phyloP scores from a whole-genome alignment of 768 basidiomycete species.

The Calvatia gigantea region DNA sequence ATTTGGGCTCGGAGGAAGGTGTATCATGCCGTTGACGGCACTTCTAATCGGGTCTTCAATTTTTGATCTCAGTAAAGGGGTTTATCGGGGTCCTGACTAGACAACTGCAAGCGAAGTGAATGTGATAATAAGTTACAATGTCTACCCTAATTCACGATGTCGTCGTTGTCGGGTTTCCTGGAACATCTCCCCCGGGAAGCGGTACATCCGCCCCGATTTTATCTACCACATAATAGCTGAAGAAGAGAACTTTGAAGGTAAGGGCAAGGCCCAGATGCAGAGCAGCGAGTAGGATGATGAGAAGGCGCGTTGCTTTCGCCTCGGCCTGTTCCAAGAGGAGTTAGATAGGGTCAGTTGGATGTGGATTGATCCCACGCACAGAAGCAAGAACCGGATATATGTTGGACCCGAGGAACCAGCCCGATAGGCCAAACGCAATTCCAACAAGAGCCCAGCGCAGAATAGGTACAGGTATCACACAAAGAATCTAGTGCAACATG shows the following conservation, averaged over 20 bases:
- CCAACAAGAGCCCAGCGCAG: conserved; percentile 80
- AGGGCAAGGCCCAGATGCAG: conserved; percentile 82
- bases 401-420: conserved; percentile 81
- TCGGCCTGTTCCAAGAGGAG: conserved; percentile 57
- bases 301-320: conserved; percentile 78
- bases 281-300: conserved; percentile 71
- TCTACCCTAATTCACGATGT: background rate
- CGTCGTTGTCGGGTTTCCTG: conserved; percentile 21
- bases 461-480: conserved; percentile 80
- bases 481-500: conserved; percentile 54
- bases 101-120: no score
- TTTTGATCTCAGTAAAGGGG: background rate
- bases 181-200: conserved; percentile 37
- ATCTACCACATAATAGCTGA: conserved; percentile 48
- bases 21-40: no score
- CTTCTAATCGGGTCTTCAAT: conserved; percentile 3
- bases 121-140: no score
- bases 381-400: conserved; percentile 88
- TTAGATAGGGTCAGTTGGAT: conserved; percentile 1
- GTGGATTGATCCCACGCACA: conserved; percentile 40
- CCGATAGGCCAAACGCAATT: conserved; percentile 73
- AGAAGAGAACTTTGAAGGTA: conserved; percentile 77
- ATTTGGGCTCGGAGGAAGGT: no score
- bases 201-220: conserved; percentile 40
- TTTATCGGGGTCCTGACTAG: background rate